These are phyloP conservation scores for Blastocystis sp. DNA, from an alignment of 352 stramenopile species.

Conservation along the genomic window DNA sequence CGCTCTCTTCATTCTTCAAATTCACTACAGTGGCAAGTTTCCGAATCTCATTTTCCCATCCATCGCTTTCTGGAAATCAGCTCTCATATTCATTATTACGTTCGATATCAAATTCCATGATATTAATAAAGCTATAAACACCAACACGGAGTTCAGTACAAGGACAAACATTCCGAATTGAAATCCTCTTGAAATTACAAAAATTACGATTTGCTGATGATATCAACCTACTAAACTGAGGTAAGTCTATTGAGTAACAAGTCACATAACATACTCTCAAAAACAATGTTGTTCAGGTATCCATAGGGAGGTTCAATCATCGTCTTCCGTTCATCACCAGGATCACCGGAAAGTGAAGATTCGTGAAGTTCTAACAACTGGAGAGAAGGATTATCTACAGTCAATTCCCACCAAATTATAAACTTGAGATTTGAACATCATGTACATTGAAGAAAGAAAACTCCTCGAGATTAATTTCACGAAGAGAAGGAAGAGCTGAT, in stretches of 20 bases:
- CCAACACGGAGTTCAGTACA: background rate
- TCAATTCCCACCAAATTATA: background rate
- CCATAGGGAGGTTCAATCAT: background rate
- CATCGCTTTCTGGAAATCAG: background rate
- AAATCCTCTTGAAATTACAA: background rate
- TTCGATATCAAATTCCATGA: background rate
- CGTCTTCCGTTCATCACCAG: background rate
- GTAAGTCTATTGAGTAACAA: background rate
- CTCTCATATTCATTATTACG: background rate
- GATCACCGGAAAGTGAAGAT: background rate
- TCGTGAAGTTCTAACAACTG: background rate
- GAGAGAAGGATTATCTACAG: background rate
- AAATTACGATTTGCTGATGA: background rate
- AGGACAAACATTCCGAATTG: background rate
- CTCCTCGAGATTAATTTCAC: background rate
- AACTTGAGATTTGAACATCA: background rate
- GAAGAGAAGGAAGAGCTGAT: background rate
- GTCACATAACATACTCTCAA: background rate
- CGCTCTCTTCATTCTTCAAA: background rate
- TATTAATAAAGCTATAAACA: background rate
- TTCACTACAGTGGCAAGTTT: background rate
- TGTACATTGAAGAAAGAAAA: slow-evolving; percentile 6
- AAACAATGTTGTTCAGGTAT: background rate
- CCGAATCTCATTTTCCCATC: background rate
- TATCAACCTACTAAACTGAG: background rate